Evolutionary conservation across 495 filamentous ascomycete genomes (phyloP), one percentile per base, ranked within the genome.

Genomic region (Sabuloglossum arenarium): DNA sequence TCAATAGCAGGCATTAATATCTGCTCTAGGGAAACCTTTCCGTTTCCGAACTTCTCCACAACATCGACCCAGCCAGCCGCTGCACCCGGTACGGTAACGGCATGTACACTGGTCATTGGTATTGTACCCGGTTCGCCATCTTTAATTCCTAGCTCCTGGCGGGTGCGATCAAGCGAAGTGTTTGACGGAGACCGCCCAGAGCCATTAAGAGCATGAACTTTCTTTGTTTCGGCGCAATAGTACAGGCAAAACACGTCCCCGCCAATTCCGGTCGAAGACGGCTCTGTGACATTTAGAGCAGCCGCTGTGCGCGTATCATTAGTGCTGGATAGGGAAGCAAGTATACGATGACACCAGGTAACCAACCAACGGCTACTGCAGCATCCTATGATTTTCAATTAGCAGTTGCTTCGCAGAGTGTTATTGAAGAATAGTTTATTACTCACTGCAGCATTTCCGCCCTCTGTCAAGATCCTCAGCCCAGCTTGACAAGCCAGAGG

Each of bases 181-280:
- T 77, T 77, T n/a, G 66, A 71, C 1, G 85, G 80, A 3, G 87
- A 80, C 21, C 93, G 78, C 16, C 91, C 91, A 1, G 88, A 94
- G 27, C 89, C 93, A 68, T 98, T 98, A 59, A 98, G 68, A 9
- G 86, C 84, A 58, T 79, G 81, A 11, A 96, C 79, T 57, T 82
- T 85, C 61, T 81, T 82, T 0, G 81, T 90, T 60, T 83, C 78
- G 52, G 85, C 83, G 63, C 87, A 75, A 70, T 93, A 97, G 75
- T 81, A 97, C 10, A 98, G 80, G 66, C 87, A 94, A 73, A 98
- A 98, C 80, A 95, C 88, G 69, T 98, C 91, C 31, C 91, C 91
- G 58, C 93, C 91, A 59, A 98, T 95, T n/a, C 91, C 91, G 2
- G 91, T 97, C 0, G 83, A 88, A 42, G 81, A 78, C 12, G 91